These are phyloP conservation scores for Parmales sp. DNA, from an alignment of 108 stramenopile genomes.

Conservation along the genomic window DNA sequence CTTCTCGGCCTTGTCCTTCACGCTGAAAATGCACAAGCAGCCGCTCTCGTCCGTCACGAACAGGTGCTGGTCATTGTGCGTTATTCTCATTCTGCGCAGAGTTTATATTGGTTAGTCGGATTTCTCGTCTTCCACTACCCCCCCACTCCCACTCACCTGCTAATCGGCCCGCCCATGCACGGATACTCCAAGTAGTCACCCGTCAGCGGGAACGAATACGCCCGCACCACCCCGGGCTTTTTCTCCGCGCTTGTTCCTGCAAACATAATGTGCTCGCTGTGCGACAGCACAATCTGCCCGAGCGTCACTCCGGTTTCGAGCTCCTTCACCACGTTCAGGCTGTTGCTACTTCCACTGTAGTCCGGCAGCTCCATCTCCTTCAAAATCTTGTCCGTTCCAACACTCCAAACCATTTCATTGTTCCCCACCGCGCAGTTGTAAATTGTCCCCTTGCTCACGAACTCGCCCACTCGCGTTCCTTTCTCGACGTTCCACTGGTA, in stretches of 20 bases:
- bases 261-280: slow-evolving; percentile 29
- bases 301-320: slow-evolving; percentile 25
- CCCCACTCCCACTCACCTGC: too few relatives aligned
- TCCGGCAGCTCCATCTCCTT: slow-evolving; percentile 34
- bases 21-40: slow-evolving; percentile 33
- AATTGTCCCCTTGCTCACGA: slow-evolving; percentile 38
- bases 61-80: slow-evolving; percentile 37
- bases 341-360: too few relatives aligned
- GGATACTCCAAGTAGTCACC: slow-evolving; percentile 44
- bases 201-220: slow-evolving; percentile 37
- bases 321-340: slow-evolving; percentile 14
- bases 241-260: slow-evolving; percentile 29
- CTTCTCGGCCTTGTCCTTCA: slow-evolving; percentile 27
- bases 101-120: too few relatives aligned
- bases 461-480: slow-evolving; percentile 40
- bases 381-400: slow-evolving; percentile 31
- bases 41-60: slow-evolving; percentile 41
- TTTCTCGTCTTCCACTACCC: too few relatives aligned
- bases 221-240: slow-evolving; percentile 36
- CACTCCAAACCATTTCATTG: slow-evolving; percentile 28
- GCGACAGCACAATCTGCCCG: slow-evolving; percentile 30
- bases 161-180: slow-evolving; percentile 34
- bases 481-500: slow-evolving; percentile 47
- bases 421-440: slow-evolving; percentile 30
- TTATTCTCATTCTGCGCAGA: slow-evolving; percentile 38